These are phyloP conservation scores for Yamadazyma nakazawae DNA, from an alignment of 805 yeast genomes.

Conservation along the genomic window DNA sequence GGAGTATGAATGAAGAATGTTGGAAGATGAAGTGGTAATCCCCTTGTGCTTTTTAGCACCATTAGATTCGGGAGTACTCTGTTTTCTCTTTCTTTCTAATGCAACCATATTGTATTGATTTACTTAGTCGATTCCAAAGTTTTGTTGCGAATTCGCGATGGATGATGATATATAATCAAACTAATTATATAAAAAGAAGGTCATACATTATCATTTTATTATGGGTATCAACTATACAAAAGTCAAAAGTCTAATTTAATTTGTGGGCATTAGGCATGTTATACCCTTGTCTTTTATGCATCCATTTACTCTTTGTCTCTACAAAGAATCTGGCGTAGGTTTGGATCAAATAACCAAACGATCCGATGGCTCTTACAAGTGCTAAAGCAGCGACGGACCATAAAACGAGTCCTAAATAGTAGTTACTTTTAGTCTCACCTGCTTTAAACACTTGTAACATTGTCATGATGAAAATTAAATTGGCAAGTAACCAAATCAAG, in stretches of 20 bases:
- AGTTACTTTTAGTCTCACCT: constrained; percentile 55
- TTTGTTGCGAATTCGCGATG: constrained; percentile 3
- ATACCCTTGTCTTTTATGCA: constrained; percentile 39
- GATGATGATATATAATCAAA: background rate
- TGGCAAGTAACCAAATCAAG: constrained; percentile 87
- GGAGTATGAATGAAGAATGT: constrained; percentile 48
- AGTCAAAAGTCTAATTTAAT: constrained; percentile 20
- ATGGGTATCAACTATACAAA: background rate
- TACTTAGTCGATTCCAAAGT: background rate
- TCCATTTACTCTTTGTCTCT: constrained; percentile 39
- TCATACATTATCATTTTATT: background rate
- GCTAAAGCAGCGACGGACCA: constrained; percentile 93
- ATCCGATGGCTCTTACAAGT: constrained; percentile 77
- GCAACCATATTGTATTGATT: constrained; percentile 37
- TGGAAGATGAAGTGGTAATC: constrained; percentile 31
- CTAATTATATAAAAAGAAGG: no score
- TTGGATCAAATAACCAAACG: constrained; percentile 61
- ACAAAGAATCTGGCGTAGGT: constrained; percentile 34
- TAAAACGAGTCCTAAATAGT: constrained; percentile 75
- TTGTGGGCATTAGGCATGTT: constrained; percentile 30
- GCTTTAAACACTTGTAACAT: constrained; percentile 79
- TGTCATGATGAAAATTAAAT: constrained; percentile 78
- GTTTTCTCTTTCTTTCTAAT: constrained; percentile 34
- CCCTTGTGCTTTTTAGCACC: constrained; percentile 26
- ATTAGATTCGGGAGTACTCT: constrained; percentile 13